Base-by-base conservation (phyloP, 768 basidiomycete species). In the Termitomyces sp. region DNA sequence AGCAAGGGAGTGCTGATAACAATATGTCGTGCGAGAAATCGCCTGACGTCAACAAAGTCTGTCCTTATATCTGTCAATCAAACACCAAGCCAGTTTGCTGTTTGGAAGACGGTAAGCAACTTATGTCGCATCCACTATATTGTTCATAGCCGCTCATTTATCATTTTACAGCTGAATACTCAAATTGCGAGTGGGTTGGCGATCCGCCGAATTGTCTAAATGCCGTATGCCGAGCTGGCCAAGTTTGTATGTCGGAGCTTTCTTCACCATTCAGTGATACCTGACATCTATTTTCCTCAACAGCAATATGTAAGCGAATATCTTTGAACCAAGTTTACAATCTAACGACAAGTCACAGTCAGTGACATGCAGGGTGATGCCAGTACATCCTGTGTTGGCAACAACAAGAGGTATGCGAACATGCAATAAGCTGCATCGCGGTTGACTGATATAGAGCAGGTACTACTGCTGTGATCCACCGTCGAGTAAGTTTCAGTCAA, bases 291-390 rank as follows among this genome's bases (percentile, higher is more conserved):
- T 22, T 33, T n/a, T 48, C 24, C 18, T 48, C n/a, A 48, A 32
- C 47, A 48, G 49, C 49, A 51, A 37, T 51, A 33, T 51, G 49
- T 37, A 51, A 37, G 49, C 20, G 13, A 37, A 51, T 16, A 33
- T 37, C 6, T 14, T 26, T 5, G 16, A 16, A 51, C 10, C 7
- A 5, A 10, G 18, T 48, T 48, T 20, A 22, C 4, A 9, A 33
- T 48, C 18, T n/a, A 48, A 51, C 49, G 7, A 27, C 8, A n/a
- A 22, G 12, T 37, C 13, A 22, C 32, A 51, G 49, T 51, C 22
- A 51, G 49, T 16, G 49, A 51, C 49, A 51, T 51, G n/a, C 49
- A 51, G 22, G 49, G 49, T 4, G 49, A 51, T 51, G 49, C 49
- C 12, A 34, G 33, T 33, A n/a, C 49, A 7, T 26, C 49, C n/a